Percentiles rank a stretch among this genome's conserved stretches.
Conservation (phyloP, 1,139 yeast species). For the Yamadazyma jaroonii region DNA sequence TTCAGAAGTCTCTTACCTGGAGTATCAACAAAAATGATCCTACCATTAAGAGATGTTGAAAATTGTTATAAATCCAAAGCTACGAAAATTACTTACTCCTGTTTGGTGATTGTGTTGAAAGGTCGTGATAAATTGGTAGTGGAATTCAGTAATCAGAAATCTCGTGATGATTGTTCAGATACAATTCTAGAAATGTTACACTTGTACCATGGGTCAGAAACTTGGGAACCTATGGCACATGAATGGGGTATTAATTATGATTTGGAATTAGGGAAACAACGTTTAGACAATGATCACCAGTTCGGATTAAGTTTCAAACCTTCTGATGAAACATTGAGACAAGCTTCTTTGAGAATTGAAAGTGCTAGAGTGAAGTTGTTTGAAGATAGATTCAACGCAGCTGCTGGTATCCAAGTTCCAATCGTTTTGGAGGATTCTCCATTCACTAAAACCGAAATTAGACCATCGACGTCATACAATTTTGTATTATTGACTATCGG, state of each 20-base stretch:
- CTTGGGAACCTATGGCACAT: constrained; percentile 25
- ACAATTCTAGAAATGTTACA: constrained; percentile 54
- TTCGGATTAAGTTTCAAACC: constrained; percentile 4
- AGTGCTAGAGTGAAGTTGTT: constrained; percentile 58
- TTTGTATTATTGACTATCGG: constrained; percentile 85
- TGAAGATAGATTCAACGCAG: constrained; percentile 58
- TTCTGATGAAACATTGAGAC: constrained; percentile 13
- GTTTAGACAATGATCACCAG: constrained; percentile 9
- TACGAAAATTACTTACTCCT: constrained; percentile 47
- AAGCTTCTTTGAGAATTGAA: constrained; percentile 28
- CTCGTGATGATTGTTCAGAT: constrained; percentile 72
- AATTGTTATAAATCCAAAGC: constrained; percentile 65
- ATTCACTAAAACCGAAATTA: constrained; percentile 47
- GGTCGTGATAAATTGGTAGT: constrained; percentile 76
- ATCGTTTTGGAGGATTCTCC: constrained; percentile 67
- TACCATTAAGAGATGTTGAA: constrained; percentile 74
- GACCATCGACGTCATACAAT: constrained; percentile 51
- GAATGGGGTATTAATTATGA: constrained; percentile 28
- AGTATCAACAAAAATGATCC: constrained; percentile 73
- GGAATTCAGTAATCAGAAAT: constrained; percentile 65
- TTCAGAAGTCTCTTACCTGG: constrained; percentile 83
- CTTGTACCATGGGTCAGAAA: constrained; percentile 24
- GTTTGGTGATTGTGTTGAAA: constrained; percentile 62
- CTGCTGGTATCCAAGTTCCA: constrained; percentile 65
- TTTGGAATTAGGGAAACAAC: constrained; percentile 16